Evolutionary conservation across 768 basidiomycete genomes (phyloP).

Genomic region (Tephrocybe sp.): DNA sequence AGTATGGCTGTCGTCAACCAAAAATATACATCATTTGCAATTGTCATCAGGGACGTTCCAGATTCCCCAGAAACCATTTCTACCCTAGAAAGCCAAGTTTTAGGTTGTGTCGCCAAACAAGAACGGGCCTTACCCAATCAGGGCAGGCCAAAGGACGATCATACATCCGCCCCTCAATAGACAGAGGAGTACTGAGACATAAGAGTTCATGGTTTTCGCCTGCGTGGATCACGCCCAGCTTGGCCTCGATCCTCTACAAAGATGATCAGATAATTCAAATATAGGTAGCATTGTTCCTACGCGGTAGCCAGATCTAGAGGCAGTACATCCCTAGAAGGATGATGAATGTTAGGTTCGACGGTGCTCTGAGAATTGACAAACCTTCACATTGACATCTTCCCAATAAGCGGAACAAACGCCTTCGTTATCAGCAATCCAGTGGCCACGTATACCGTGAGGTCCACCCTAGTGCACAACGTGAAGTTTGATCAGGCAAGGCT

Average conservation of each 20-base stretch:
- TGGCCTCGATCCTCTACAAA: conserved; percentile 11
- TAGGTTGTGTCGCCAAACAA: too few species aligned
- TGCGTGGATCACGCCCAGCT: conserved; percentile 4
- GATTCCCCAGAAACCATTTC: conserved; percentile 15
- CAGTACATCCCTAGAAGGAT: conserved; percentile 8
- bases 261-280: background rate
- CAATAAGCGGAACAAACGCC: conserved; percentile 11
- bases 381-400: conserved; percentile 12
- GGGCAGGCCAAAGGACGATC: conserved; percentile 12
- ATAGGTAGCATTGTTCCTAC: conserved; percentile 1
- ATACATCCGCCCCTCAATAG: conserved; percentile 7
- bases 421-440: conserved; percentile 13
- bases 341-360: background rate
- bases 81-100: background rate
- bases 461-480: too few species aligned
- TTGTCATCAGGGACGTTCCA: conserved; percentile 13
- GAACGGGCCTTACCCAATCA: conserved; percentile 7
- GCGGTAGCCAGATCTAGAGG: conserved; percentile 8
- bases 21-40: too few species aligned
- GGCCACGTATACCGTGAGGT: background rate
- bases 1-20: too few species aligned
- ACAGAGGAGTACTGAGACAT: conserved; percentile 9
- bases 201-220: conserved; percentile 7
- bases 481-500: too few species aligned
- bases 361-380: background rate